Conservation (phyloP, 2,329 filamentous ascomycete species). For the Penicillium capsulatum region DNA sequence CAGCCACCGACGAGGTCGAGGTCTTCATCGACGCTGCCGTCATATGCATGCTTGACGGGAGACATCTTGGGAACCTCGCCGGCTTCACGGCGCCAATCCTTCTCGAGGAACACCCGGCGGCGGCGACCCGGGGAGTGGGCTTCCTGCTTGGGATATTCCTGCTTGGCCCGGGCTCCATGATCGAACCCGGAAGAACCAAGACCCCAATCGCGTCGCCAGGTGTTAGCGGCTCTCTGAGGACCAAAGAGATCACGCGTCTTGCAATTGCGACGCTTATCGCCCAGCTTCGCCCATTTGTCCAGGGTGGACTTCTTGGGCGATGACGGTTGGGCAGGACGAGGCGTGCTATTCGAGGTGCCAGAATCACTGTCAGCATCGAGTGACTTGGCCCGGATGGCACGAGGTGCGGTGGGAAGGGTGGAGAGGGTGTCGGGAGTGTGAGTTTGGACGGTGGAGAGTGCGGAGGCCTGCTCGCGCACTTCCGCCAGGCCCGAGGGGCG, state of each 20-base stretch:
- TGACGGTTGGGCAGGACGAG: slow-evolving; percentile 51
- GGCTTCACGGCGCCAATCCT: slow-evolving; percentile 46
- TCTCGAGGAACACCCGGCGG: slow-evolving; percentile 41
- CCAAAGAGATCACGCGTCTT: slow-evolving; percentile 51
- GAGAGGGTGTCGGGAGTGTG: slow-evolving; percentile 34
- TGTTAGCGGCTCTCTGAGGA: slow-evolving; percentile 44
- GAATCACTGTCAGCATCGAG: slow-evolving; percentile 63
- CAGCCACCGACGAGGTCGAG: slow-evolving; percentile 95
- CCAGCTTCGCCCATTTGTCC: slow-evolving; percentile 88
- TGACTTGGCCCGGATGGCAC: slow-evolving; percentile 32
- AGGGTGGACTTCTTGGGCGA: slow-evolving; percentile 51
- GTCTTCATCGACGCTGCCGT: slow-evolving; percentile 60
- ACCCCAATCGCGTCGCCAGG: slow-evolving; percentile 43
- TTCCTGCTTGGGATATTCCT: too few relatives aligned
- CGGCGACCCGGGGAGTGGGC: slow-evolving; percentile 28
- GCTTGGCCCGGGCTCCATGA: slow-evolving; percentile 33
- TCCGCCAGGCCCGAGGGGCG: slow-evolving; percentile 48
- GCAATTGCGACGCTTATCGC: slow-evolving; percentile 67
- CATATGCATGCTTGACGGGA: slow-evolving; percentile 43
- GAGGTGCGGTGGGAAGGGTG: slow-evolving; percentile 9
- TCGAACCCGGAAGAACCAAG: slow-evolving; percentile 38
- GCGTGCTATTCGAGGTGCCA: slow-evolving; percentile 32
- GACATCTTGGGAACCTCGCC: slow-evolving; percentile 29
- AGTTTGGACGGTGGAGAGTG: slow-evolving; percentile 47
- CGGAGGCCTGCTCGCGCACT: slow-evolving; percentile 53